A percentile compares a stretch with the other conserved stretches of the same genome.
These are phyloP conservation scores for Teunomyces aglyptinius DNA, from an alignment of 805 yeast species.

Conservation along the genomic window DNA sequence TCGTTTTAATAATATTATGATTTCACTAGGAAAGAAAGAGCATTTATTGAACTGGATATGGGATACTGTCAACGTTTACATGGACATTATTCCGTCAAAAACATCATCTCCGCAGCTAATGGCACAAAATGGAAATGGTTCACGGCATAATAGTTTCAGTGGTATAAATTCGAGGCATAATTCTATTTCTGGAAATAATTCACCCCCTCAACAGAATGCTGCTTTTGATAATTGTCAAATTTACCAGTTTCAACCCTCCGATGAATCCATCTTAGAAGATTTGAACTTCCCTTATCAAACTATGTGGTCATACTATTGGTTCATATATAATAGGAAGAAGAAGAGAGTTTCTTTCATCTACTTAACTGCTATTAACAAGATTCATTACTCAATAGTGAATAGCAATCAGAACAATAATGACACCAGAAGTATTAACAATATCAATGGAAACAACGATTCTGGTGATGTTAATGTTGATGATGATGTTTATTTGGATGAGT, in stretches of 20 bases:
- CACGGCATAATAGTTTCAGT: slow-evolving; percentile 28
- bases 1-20: slow-evolving; percentile 73
- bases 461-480: slow-evolving; percentile 27
- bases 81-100: slow-evolving; percentile 53
- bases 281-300: slow-evolving; percentile 45
- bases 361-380: slow-evolving; percentile 49
- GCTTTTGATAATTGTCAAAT: slow-evolving; percentile 43
- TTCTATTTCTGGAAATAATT: slow-evolving; percentile 1
- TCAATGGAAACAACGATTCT: slow-evolving; percentile 21
- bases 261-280: slow-evolving; percentile 63
- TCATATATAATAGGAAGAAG: slow-evolving; percentile 84
- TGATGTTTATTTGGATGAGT: slow-evolving; percentile 21
- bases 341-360: slow-evolving; percentile 89
- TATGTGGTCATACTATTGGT: slow-evolving; percentile 83
- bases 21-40: slow-evolving; percentile 44
- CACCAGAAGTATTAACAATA: slow-evolving; percentile 17
- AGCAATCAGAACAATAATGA: slow-evolving; percentile 17
- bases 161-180: slow-evolving; percentile 1
- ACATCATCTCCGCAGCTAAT: slow-evolving; percentile 21
- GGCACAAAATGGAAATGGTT: slow-evolving; percentile 16
- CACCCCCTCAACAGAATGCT: slow-evolving; percentile 5
- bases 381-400: slow-evolving; percentile 35
- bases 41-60: slow-evolving; percentile 66
- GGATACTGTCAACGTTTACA: slow-evolving; percentile 82
- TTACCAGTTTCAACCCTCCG: slow-evolving; percentile 61